Percentiles rank a stretch among this genome's conserved stretches.
Evolutionary conservation across 768 basidiomycete species (phyloP).

Genomic region (Russula foetens): DNA sequence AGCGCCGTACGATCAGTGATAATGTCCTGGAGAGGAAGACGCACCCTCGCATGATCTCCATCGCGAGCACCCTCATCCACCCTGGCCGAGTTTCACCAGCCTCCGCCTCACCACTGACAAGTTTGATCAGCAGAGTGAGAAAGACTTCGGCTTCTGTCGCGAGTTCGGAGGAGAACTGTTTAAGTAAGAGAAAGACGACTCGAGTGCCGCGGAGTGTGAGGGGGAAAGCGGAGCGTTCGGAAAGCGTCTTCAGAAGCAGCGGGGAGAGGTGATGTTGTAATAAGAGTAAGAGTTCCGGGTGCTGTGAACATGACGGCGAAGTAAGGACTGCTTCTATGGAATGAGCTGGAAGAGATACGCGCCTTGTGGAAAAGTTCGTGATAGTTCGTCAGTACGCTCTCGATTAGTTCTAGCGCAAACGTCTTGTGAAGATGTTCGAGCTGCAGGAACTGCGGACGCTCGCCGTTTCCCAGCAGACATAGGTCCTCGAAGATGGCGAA

Average conservation of each 20-base stretch:
- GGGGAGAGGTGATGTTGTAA: constrained; percentile 87
- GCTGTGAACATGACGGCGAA: constrained; percentile 35
- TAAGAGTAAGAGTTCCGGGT: constrained; percentile 76
- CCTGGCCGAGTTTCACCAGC: constrained; percentile 2
- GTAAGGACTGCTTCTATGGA: background rate
- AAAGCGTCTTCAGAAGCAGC: constrained; percentile 76
- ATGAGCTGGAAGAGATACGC: constrained; percentile 16
- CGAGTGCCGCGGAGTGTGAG: constrained; percentile 86
- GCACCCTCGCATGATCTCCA: constrained; percentile 18
- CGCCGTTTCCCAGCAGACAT: constrained; percentile 77
- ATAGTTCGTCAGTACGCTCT: constrained; percentile 91
- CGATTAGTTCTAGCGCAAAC: constrained; percentile 93
- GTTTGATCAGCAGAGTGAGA: constrained; percentile 7
- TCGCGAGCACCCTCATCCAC: constrained; percentile 20
- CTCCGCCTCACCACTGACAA: constrained; percentile 2
- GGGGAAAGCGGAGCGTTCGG: constrained; percentile 77
- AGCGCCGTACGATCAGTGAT: background rate
- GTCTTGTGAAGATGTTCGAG: constrained; percentile 83
- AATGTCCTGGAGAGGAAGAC: background rate
- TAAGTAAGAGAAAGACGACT: constrained; percentile 87
- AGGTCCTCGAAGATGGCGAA: constrained; percentile 89
- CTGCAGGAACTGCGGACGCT: constrained; percentile 53
- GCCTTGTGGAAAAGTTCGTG: constrained; percentile 81
- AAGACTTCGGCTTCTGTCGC: constrained; percentile 61
- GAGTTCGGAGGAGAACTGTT: constrained; percentile 80